Conservation (phyloP, 1,284 basidiomycete genomes). For the Malassezia restricta region DNA sequence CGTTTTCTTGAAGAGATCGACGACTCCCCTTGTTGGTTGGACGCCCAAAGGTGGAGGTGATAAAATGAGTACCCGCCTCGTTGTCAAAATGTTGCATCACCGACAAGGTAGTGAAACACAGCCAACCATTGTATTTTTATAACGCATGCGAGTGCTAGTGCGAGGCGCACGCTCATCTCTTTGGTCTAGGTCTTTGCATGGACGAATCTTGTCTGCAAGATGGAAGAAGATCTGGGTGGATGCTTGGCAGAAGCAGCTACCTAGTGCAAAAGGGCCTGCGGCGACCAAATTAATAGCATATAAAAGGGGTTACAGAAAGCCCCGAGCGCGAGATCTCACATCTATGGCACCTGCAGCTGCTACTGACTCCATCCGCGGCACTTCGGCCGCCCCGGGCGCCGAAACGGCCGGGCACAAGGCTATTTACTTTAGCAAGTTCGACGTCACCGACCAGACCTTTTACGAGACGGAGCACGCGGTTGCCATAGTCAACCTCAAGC, state of each 20-base stretch:
- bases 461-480: conserved; percentile 17
- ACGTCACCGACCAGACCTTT: conserved; percentile 27
- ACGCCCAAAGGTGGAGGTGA: not conserved
- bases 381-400: no score
- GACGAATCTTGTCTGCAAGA: no score
- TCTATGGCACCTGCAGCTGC: conserved; percentile 5
- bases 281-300: no score
- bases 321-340: no score
- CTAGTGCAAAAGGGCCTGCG: no score
- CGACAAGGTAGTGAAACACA: not conserved
- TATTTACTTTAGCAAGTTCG: conserved; percentile 23
- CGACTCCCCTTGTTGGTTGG: not conserved
- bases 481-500: conserved; percentile 43
- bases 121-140: not conserved
- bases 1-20: no score
- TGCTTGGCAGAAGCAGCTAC: no score
- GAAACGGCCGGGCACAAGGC: no score
- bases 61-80: not conserved
- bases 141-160: not conserved
- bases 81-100: not conserved
- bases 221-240: no score
- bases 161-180: not conserved
- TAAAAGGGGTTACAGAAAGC: no score
- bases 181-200: no score
- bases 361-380: not conserved